Conservation (phyloP, 495 filamentous ascomycete species). For the Annulohypoxylon nitens region DNA sequence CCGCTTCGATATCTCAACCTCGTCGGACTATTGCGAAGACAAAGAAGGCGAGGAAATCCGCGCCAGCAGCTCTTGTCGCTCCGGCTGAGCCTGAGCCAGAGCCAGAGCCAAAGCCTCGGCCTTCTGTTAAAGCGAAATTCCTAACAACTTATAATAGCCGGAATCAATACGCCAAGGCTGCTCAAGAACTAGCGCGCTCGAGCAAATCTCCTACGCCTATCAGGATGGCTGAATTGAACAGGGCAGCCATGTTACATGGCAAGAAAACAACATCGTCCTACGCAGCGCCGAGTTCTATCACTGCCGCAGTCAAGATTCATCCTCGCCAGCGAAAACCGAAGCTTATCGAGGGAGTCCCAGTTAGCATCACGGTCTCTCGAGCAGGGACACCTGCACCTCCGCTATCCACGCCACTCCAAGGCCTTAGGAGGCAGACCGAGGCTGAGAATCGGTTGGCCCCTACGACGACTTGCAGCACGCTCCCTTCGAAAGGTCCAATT, state of each 20-base stretch:
- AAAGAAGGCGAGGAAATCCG: slow-evolving; percentile 51
- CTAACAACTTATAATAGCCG: slow-evolving; percentile 34
- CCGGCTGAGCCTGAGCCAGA: not conserved
- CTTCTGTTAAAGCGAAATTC: slow-evolving; percentile 29
- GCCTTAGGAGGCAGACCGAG: not conserved
- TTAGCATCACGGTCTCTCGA: slow-evolving; percentile 17
- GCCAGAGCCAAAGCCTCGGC: slow-evolving; percentile 13
- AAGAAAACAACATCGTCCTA: slow-evolving; percentile 20
- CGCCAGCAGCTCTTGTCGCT: slow-evolving; percentile 34
- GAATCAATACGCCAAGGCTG: slow-evolving; percentile 43
- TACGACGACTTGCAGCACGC: slow-evolving; percentile 9
- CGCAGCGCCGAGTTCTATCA: slow-evolving; percentile 49
- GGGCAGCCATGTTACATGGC: slow-evolving; percentile 13
- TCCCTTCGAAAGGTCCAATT: slow-evolving; percentile 33
- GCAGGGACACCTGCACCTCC: slow-evolving; percentile 8
- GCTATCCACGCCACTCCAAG: not conserved
- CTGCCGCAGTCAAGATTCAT: slow-evolving; percentile 54
- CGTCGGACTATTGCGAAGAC: slow-evolving; percentile 30
- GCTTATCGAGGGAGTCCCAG: slow-evolving; percentile 56
- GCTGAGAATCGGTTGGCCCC: slow-evolving; percentile 1
- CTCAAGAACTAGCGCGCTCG: slow-evolving; percentile 40
- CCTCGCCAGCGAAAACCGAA: slow-evolving; percentile 60
- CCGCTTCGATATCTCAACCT: slow-evolving; percentile 20
- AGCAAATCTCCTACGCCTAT: slow-evolving; percentile 39
- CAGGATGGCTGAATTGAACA: slow-evolving; percentile 29